Conservation (phyloP, 2,329 filamentous ascomycete genomes). For the Beauveria australis region DNA sequence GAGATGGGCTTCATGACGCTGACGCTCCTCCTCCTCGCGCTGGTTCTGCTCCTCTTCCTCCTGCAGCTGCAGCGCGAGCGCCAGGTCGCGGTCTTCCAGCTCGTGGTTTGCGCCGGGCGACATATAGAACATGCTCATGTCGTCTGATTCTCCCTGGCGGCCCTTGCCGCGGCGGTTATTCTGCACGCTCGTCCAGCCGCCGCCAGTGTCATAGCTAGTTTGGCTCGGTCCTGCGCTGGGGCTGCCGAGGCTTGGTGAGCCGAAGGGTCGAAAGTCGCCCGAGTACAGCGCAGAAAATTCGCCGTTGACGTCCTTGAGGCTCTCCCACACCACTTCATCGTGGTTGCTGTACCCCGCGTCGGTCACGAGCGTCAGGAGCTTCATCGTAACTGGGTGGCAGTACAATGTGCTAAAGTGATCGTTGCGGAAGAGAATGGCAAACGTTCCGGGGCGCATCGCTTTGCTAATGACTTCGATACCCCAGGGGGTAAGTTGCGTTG, state of each 20-base stretch:
- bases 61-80: conserved; percentile 83
- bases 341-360: conserved; percentile 85
- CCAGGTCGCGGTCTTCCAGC: conserved; percentile 80
- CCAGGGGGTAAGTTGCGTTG: conserved; percentile 78
- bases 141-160: conserved; percentile 12
- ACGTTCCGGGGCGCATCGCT: conserved; percentile 64
- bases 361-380: conserved; percentile 78
- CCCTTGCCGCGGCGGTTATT: conserved; percentile 22
- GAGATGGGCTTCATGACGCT: conserved; percentile 57
- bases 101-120: conserved; percentile 38
- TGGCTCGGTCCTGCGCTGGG: conserved; percentile 14
- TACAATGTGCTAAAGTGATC: conserved; percentile 95
- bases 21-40: conserved; percentile 54
- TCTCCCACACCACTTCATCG: conserved; percentile 94
- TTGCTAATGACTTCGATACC: conserved; percentile 69
- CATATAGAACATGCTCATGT: conserved; percentile 13
- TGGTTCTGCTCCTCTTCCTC: conserved; percentile 85
- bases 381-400: conserved; percentile 69
- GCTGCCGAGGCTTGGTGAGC: conserved; percentile 32
- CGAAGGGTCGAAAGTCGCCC: conserved; percentile 83
- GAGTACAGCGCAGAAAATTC: conserved; percentile 76
- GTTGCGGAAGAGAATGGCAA: conserved; percentile 91
- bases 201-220: conserved; percentile 15
- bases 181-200: conserved; percentile 50
- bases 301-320: conserved; percentile 78